Conservation (phyloP, 257 asterid species). For the Leptodermis oblonga region DNA sequence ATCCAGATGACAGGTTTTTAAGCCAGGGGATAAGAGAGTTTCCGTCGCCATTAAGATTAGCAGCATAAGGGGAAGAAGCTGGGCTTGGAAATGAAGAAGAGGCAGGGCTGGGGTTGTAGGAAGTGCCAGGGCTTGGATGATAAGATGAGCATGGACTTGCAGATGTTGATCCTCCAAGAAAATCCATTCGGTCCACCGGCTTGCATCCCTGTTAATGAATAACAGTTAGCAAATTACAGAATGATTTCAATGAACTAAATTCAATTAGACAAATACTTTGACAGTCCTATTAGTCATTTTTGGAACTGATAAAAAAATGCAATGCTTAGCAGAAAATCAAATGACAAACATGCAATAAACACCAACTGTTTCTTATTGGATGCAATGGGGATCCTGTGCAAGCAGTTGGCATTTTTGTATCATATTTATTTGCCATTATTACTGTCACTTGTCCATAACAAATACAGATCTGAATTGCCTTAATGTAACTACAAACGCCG, state of each 20-base stretch:
- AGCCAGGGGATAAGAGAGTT: constrained; percentile 78
- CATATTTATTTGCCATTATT: not conserved
- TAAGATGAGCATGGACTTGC: constrained; percentile 53
- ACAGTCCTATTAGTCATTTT: not conserved
- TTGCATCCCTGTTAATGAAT: constrained; percentile 44
- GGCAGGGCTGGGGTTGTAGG: constrained; percentile 48
- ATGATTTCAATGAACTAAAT: not conserved
- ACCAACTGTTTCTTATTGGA: not conserved
- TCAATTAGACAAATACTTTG: not conserved
- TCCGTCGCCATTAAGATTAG: constrained; percentile 37
- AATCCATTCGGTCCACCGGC: constrained; percentile 52
- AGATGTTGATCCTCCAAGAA: constrained; percentile 49
- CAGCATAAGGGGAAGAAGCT: constrained; percentile 37
- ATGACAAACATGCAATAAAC: not conserved
- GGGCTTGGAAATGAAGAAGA: constrained; percentile 66
- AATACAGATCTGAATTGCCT: not conserved
- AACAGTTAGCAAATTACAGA: not conserved
- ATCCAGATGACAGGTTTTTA: constrained; percentile 51
- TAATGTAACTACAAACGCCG: not conserved
- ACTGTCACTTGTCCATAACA: not conserved
- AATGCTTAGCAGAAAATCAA: not conserved
- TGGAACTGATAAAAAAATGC: not conserved
- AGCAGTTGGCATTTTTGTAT: not conserved
- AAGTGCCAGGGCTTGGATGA: constrained; percentile 48
- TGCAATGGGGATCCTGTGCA: not conserved